A percentile compares a stretch with the other conserved stretches of the same genome.
phyloP scores from a whole-genome alignment of 2,329 filamentous ascomycete genomes.

The Pseudogymnoascus sp. region DNA sequence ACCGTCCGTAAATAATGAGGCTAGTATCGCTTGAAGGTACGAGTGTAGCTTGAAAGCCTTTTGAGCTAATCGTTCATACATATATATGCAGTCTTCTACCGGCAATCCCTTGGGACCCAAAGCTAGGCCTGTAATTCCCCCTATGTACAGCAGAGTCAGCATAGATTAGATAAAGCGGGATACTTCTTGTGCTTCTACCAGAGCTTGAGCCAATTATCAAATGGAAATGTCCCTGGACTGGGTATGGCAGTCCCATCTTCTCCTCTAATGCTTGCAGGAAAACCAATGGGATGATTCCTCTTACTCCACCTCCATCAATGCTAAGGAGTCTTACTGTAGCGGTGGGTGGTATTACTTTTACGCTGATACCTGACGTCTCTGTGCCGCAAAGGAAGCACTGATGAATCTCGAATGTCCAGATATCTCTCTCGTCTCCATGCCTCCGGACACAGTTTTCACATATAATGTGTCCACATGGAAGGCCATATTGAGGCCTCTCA shows the following conservation, averaged over 20 bases:
- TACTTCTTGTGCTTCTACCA: constrained; percentile 14
- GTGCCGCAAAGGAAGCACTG: constrained; percentile 26
- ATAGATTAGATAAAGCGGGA: neutral
- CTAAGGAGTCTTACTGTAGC: constrained; percentile 28
- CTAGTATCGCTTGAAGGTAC: constrained; percentile 3
- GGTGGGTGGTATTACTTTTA: constrained; percentile 29
- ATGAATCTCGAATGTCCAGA: constrained; percentile 22
- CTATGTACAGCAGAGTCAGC: constrained; percentile 10
- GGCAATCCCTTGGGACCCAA: constrained; percentile 15
- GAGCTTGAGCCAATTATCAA: constrained; percentile 21
- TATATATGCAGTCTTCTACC: constrained; percentile 16
- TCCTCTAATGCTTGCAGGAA: constrained; percentile 20
- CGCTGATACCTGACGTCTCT: constrained; percentile 11
- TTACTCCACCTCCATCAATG: constrained; percentile 30
- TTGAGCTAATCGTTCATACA: constrained; percentile 17
- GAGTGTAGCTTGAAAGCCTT: constrained; percentile 15
- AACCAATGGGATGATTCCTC: constrained; percentile 21
- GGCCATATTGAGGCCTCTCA: constrained; percentile 12
- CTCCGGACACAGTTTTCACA: constrained; percentile 29
- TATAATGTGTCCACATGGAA: constrained; percentile 30
- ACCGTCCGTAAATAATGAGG: constrained; percentile 18
- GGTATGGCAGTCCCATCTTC: constrained; percentile 14
- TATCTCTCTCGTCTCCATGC: constrained; percentile 20
- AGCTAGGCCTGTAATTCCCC: constrained; percentile 18
- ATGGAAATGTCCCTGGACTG: constrained; percentile 22